Conservation (phyloP, 2,329 filamentous ascomycete species). For the Pezicula carpinea region DNA sequence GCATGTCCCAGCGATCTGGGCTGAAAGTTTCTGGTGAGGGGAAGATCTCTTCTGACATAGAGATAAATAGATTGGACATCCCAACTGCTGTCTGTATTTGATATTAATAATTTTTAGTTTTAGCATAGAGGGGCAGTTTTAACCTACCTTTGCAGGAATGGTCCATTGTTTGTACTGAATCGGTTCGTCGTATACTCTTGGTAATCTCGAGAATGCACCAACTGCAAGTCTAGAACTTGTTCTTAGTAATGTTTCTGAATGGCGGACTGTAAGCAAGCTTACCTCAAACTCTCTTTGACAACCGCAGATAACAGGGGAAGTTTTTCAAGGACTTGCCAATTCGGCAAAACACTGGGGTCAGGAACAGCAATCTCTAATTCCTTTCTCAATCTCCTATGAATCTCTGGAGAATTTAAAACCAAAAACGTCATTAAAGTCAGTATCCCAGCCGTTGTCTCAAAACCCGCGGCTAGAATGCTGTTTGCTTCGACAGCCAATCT, state of each 20-base stretch:
- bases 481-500: slow-evolving; percentile 29
- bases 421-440: slow-evolving; percentile 30
- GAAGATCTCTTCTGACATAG: slow-evolving; percentile 4
- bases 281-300: slow-evolving; percentile 28
- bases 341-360: slow-evolving; percentile 6
- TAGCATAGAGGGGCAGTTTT: background rate
- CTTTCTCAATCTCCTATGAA: slow-evolving; percentile 23
- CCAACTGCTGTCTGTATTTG: slow-evolving; percentile 3
- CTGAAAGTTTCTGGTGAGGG: slow-evolving; percentile 2
- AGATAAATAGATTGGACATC: slow-evolving; percentile 6
- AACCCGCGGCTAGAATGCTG: slow-evolving; percentile 28
- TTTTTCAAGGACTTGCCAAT: slow-evolving; percentile 19
- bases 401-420: slow-evolving; percentile 27
- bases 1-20: slow-evolving; percentile 3
- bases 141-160: slow-evolving; percentile 4
- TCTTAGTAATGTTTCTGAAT: background rate
- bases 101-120: background rate
- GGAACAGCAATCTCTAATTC: slow-evolving; percentile 26
- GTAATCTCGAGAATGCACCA: slow-evolving; percentile 22
- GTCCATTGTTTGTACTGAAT: slow-evolving; percentile 5
- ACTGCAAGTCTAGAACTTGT: slow-evolving; percentile 11
- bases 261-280: background rate
- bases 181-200: slow-evolving; percentile 3
- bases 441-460: slow-evolving; percentile 29
- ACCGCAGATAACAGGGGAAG: slow-evolving; percentile 23